A percentile compares a stretch with the other conserved stretches of the same genome.
Conservation (phyloP, 768 basidiomycete genomes). For the Lactarius sp. region DNA sequence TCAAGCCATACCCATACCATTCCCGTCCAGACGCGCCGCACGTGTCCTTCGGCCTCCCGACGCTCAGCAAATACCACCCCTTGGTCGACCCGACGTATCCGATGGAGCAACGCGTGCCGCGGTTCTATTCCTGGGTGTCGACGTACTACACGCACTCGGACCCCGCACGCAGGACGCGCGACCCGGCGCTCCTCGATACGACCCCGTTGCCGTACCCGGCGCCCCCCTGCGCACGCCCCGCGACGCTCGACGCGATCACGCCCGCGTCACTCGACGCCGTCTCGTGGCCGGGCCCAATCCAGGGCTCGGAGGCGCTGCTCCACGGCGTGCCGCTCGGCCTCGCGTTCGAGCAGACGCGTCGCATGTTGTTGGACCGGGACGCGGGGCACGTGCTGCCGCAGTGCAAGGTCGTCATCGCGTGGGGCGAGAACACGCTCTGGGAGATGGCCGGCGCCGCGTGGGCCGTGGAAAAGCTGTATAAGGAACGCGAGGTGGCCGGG, state of each 20-base stretch:
- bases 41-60: conserved; percentile 18
- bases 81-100: conserved; percentile 15
- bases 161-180: conserved; percentile 3
- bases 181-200: conserved; percentile 17
- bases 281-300: conserved; percentile 21
- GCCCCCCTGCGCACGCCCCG: neutral
- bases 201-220: conserved; percentile 14
- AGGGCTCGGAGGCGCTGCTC: conserved; percentile 21
- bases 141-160: conserved; percentile 23
- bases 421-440: conserved; percentile 24
- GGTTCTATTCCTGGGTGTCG: conserved; percentile 25
- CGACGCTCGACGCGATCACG: conserved; percentile 22
- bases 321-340: conserved; percentile 18
- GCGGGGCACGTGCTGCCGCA: conserved; percentile 15
- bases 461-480: conserved; percentile 20
- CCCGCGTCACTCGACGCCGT: conserved; percentile 15
- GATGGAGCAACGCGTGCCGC: conserved; percentile 17
- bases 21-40: conserved; percentile 15
- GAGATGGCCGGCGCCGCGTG: conserved; percentile 21
- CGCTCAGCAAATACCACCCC: conserved; percentile 19
- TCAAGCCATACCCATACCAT: neutral
- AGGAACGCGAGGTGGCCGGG: conserved; percentile 10
- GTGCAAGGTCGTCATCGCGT: conserved; percentile 22
- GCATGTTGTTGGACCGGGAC: conserved; percentile 15
- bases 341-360: conserved; percentile 12